Evolutionary conservation across 768 basidiomycete species (phyloP).

Genomic region (Mycena latifolia): DNA sequence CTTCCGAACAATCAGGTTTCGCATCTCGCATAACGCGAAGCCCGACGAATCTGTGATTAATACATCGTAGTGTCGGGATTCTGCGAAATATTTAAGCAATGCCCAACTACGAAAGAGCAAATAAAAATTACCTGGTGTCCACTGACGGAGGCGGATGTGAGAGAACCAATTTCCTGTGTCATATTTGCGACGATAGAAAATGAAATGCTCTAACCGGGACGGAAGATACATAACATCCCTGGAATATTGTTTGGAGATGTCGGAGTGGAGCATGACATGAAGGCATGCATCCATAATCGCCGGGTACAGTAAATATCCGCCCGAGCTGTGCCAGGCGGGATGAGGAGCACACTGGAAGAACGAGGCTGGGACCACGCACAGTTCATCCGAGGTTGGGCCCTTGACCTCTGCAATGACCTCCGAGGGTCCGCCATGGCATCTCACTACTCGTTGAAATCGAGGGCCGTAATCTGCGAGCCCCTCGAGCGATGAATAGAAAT

Average conservation of each 20-base stretch:
- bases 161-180: slow-evolving; percentile 18
- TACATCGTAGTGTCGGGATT: slow-evolving; percentile 22
- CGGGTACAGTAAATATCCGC: slow-evolving; percentile 6
- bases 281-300: slow-evolving; percentile 14
- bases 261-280: neutral
- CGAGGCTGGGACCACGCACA: neutral
- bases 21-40: neutral
- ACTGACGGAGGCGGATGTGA: slow-evolving; percentile 17
- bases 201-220: slow-evolving; percentile 2
- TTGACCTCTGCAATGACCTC: slow-evolving; percentile 18
- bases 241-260: slow-evolving; percentile 10
- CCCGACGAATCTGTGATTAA: slow-evolving; percentile 20
- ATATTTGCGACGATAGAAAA: slow-evolving; percentile 3
- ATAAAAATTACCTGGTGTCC: slow-evolving; percentile 25
- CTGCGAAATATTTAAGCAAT: slow-evolving; percentile 12
- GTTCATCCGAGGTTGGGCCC: neutral
- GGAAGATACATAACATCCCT: slow-evolving; percentile 14
- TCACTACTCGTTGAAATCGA: slow-evolving; percentile 12
- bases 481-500: slow-evolving; percentile 3
- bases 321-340: neutral
- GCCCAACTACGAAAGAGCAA: neutral
- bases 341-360: no score
- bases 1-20: neutral
- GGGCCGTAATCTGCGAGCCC: slow-evolving; percentile 10
- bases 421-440: slow-evolving; percentile 18